Base-by-base conservation (phyloP, 345 rosid species). In the Carallia pectinifolia region DNA sequence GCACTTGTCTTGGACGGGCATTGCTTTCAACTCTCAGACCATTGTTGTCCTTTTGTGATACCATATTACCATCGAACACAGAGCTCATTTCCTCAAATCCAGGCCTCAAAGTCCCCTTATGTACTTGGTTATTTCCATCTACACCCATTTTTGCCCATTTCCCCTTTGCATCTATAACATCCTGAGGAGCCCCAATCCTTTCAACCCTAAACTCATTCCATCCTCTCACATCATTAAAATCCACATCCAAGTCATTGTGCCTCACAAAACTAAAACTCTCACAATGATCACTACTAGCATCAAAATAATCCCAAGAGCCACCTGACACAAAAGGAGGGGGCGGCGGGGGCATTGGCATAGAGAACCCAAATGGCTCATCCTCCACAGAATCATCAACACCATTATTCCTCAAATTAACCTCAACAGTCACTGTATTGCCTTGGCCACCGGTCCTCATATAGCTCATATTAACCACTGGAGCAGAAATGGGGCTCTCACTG, bases 271-370 rank as follows among this genome's bases (percentile, higher is more conserved):
- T 85, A 77, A 88, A 89, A 71, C 90, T 88, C 67, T 86, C 91
- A 54, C 75, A 39, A 48, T 83, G 85, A 79, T 85, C 92, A 68
- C 76, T 72, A 68, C 76, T 72, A 27, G 97, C 85, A 44, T 86
- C 90, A 71, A 94, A 94, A 73, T 70, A 91, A 63, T 94, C 97
- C 96, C 98, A 94, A 68, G 93, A 79, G 64, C 84, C 80, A 50
- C 79, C 83, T 6, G 79, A 67, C 60, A 78, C 87, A 48, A 78
- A 87, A 68, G 85, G 85, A 53, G 83, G 87, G 10, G 92, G 79
- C 0, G 76, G 90, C 0, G 88, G 88, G 13, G 84, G 90, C 23
- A 60, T 53, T 10, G 87, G 82, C 79, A 84, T 74, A 12, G 84
- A 70, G 66, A 74, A 73, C 37, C 74, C 70, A 61, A 53, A 62